Percentiles rank a stretch among this genome's conserved stretches.
Conservation (phyloP, 805 yeast species). For the Ogataea sp. region DNA sequence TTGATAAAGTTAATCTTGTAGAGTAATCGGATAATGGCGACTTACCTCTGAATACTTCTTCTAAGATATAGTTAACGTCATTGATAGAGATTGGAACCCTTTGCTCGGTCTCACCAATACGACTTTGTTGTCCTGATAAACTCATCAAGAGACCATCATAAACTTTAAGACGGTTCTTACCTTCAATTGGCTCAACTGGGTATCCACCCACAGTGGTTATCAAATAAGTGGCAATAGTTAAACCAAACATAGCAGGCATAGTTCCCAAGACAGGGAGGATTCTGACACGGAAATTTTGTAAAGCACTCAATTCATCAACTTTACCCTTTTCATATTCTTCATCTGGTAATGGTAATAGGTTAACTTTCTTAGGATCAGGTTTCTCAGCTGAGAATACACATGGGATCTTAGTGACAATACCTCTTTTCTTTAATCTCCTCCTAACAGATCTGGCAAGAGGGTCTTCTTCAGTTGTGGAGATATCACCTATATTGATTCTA, state of each 20-base stretch:
- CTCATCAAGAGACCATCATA: slow-evolving; percentile 80
- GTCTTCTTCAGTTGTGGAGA: slow-evolving; percentile 87
- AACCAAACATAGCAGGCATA: slow-evolving; percentile 94
- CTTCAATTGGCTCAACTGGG: slow-evolving; percentile 85
- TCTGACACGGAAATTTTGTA: slow-evolving; percentile 86
- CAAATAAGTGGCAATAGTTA: slow-evolving; percentile 79
- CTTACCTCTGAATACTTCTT: slow-evolving; percentile 90
- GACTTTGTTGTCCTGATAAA: slow-evolving; percentile 78
- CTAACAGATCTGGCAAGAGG: slow-evolving; percentile 85
- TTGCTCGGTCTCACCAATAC: slow-evolving; percentile 67
- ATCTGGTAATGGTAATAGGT: slow-evolving; percentile 75
- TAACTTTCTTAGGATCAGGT: slow-evolving; percentile 93
- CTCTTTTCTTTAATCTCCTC: slow-evolving; percentile 71
- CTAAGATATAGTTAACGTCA: slow-evolving; percentile 78
- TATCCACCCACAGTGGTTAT: slow-evolving; percentile 78
- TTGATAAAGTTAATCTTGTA: slow-evolving; percentile 68
- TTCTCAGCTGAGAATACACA: slow-evolving; percentile 92
- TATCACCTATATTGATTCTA: slow-evolving; percentile 80
- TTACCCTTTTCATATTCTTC: slow-evolving; percentile 73
- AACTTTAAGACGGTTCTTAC: slow-evolving; percentile 76
- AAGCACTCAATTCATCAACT: slow-evolving; percentile 80
- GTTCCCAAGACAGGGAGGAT: slow-evolving; percentile 95
- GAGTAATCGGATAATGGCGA: slow-evolving; percentile 80
- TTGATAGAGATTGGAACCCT: slow-evolving; percentile 62
- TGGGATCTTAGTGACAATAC: slow-evolving; percentile 69